Conservation (phyloP, 2,329 filamentous ascomycete genomes). For the Aspergillus cejpii region DNA sequence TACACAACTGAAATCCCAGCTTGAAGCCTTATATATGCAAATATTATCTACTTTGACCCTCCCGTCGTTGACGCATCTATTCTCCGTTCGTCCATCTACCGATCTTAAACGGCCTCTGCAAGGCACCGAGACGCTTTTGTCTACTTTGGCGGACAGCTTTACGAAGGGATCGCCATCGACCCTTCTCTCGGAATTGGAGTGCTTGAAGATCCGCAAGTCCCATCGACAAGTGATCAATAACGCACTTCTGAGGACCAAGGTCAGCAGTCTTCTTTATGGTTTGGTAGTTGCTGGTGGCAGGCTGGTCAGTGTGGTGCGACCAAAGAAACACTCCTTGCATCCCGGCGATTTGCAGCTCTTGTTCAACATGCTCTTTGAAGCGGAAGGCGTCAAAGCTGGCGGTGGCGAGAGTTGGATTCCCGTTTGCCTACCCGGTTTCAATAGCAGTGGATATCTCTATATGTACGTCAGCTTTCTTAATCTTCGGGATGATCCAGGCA, state of each 20-base stretch:
- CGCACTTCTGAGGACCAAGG: conserved; percentile 70
- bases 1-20: conserved; percentile 72
- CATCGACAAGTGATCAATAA: conserved; percentile 83
- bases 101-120: conserved; percentile 84
- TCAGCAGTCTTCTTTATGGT: conserved; percentile 78
- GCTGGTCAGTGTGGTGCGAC: conserved; percentile 88
- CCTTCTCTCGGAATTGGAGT: conserved; percentile 83
- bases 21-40: conserved; percentile 96
- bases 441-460: conserved; percentile 92
- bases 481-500: conserved; percentile 46
- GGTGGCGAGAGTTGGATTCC: conserved; percentile 98
- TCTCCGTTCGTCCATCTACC: conserved; percentile 83
- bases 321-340: conserved; percentile 89
- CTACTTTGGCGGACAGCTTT: conserved; percentile 88
- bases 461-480: conserved; percentile 98
- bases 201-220: conserved; percentile 81
- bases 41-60: conserved; percentile 92
- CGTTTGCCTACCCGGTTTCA: conserved; percentile 90
- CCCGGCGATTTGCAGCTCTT: conserved; percentile 92
- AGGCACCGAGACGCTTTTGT: conserved; percentile 84
- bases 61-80: conserved; percentile 77
- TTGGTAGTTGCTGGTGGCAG: conserved; percentile 86
- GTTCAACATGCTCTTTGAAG: conserved; percentile 99
- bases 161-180: conserved; percentile 86
- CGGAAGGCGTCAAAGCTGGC: conserved; percentile 80